Evolutionary conservation across 257 asterid species (phyloP).

Genomic region (Datura wrightii): DNA sequence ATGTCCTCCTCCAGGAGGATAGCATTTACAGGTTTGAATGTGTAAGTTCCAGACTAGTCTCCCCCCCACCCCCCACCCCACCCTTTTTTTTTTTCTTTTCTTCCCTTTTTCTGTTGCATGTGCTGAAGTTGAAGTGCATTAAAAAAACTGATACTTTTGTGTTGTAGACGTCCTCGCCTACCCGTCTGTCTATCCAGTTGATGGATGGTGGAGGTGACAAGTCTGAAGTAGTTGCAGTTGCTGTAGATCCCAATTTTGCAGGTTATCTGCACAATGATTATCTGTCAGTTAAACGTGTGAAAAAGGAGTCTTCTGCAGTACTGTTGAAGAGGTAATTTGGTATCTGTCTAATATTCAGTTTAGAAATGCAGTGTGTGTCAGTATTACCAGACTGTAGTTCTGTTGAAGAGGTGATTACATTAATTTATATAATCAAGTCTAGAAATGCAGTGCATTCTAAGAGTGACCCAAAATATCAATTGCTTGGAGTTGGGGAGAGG

Average conservation of each 20-base stretch:
- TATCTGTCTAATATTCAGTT: neutral
- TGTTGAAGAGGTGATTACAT: slow-evolving; percentile 67
- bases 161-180: slow-evolving; percentile 69
- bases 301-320: slow-evolving; percentile 73
- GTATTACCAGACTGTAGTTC: slow-evolving; percentile 49
- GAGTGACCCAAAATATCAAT: neutral
- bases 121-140: slow-evolving; percentile 22
- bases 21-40: slow-evolving; percentile 56
- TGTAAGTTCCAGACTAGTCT: slow-evolving; percentile 59
- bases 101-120: neutral
- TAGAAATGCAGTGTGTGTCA: slow-evolving; percentile 31
- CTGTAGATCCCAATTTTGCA: slow-evolving; percentile 90
- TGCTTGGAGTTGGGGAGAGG: neutral
- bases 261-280: slow-evolving; percentile 76
- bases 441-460: neutral
- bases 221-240: slow-evolving; percentile 90
- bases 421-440: neutral
- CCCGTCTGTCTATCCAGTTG: slow-evolving; percentile 81
- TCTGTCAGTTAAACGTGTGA: slow-evolving; percentile 66
- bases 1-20: slow-evolving; percentile 53
- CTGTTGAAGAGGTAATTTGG: slow-evolving; percentile 72
- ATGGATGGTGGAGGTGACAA: slow-evolving; percentile 89
- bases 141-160: slow-evolving; percentile 41
- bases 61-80: neutral
- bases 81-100: no score